Conservation (phyloP, 495 filamentous ascomycete species). For the Penicillium flavigenum region DNA sequence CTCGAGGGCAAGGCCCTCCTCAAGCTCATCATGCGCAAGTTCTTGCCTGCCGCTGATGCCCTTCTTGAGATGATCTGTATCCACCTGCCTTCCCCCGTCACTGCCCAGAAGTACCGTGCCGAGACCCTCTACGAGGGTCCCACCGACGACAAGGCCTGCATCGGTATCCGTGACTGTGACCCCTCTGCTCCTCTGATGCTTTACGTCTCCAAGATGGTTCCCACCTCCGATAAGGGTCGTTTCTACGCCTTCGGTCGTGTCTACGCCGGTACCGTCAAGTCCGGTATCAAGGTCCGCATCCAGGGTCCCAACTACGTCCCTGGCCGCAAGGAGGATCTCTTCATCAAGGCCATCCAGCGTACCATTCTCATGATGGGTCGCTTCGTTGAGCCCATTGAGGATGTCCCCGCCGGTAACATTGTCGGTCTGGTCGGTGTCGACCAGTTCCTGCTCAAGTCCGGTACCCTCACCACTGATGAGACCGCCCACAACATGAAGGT, state of each 20-base stretch:
- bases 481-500: constrained; percentile 99
- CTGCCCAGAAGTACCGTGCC: constrained; percentile 95
- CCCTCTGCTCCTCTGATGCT: constrained; percentile 98
- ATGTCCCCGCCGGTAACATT: constrained; percentile 99
- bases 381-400: constrained; percentile 98
- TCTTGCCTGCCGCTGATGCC: constrained; percentile 95
- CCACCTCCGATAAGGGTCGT: constrained; percentile 98
- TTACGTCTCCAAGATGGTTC: constrained; percentile 99
- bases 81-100: constrained; percentile 93
- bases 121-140: constrained; percentile 99
- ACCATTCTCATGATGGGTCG: constrained; percentile 99
- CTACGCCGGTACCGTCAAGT: constrained; percentile 95
- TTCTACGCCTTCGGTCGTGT: constrained; percentile 99
- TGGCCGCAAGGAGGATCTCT: constrained; percentile 97
- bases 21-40: constrained; percentile 97
- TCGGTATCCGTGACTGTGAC: constrained; percentile 97
- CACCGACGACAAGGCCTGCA: constrained; percentile 82
- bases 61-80: constrained; percentile 99
- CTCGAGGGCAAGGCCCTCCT: constrained; percentile 95
- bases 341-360: constrained; percentile 99
- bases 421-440: constrained; percentile 98
- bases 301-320: constrained; percentile 98
- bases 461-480: constrained; percentile 95
- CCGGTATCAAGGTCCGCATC: constrained; percentile 99
- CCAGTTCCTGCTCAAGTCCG: constrained; percentile 99